Conservation (phyloP, 1,139 yeast species). For the Arxiozyma telluris region DNA sequence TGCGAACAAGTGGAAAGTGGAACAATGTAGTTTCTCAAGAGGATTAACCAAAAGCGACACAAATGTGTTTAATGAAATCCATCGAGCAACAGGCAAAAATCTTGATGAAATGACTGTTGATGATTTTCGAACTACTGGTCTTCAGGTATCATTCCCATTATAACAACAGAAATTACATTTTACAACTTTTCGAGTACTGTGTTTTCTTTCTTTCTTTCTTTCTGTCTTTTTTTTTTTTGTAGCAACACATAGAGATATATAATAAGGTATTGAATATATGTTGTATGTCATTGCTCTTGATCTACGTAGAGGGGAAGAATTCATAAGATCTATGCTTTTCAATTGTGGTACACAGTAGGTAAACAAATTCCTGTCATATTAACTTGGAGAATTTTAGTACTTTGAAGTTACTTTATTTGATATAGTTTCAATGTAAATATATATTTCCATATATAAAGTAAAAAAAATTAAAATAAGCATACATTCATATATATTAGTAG, state of each 20-base stretch:
- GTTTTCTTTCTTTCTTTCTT: too few relatives aligned
- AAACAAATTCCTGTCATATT: background rate
- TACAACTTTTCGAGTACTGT: too few relatives aligned
- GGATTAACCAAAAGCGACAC: constrained; percentile 29
- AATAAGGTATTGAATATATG: background rate
- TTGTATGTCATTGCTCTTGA: background rate
- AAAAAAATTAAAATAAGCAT: background rate
- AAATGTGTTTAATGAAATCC: constrained; percentile 20
- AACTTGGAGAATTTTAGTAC: background rate
- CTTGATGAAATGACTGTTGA: constrained; percentile 20
- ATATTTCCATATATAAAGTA: too few relatives aligned
- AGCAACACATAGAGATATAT: background rate
- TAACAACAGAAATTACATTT: too few relatives aligned
- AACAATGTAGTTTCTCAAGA: constrained; percentile 21
- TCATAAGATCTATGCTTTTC: background rate
- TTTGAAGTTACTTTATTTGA: background rate
- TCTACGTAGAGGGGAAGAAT: background rate
- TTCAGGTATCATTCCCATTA: constrained; percentile 5
- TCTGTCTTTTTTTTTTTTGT: too few relatives aligned
- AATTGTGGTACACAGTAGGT: background rate
- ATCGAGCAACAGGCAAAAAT: constrained; percentile 12
- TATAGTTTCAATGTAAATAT: background rate
- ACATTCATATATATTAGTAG: background rate
- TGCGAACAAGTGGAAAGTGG: background rate
- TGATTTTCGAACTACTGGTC: constrained; percentile 25